phyloP scores from a whole-genome alignment of 306 rosid species.

The Herpetospermum pedunculosum region DNA sequence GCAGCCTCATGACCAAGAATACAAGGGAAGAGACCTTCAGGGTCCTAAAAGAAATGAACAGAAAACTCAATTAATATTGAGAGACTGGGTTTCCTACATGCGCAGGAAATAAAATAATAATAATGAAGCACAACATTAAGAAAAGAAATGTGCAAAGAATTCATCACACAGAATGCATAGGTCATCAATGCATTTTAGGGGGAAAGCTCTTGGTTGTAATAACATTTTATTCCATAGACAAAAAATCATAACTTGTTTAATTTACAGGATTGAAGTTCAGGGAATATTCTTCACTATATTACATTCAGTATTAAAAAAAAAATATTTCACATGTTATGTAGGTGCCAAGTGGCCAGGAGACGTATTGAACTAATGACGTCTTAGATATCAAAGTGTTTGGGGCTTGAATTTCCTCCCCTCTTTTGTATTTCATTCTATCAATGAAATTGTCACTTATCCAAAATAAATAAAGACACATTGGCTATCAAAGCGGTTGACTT shows the following conservation, averaged over 20 bases:
- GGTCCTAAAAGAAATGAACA: constrained; percentile 44
- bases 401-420: neutral
- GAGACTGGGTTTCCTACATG: neutral
- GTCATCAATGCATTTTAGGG: neutral
- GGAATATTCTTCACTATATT: neutral
- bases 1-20: constrained; percentile 90
- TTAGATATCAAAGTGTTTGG: neutral
- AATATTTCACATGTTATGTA: neutral
- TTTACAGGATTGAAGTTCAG: neutral
- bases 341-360: neutral
- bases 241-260: neutral
- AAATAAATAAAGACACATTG: neutral
- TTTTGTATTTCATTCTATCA: neutral
- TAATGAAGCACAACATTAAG: neutral
- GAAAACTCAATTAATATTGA: neutral
- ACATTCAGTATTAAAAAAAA: neutral
- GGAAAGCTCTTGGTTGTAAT: neutral
- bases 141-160: neutral
- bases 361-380: neutral
- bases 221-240: neutral
- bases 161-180: neutral
- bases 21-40: constrained; percentile 94
- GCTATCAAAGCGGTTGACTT: neutral
- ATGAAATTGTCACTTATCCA: neutral
- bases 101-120: neutral